Conservation (phyloP, 2,329 filamentous ascomycete species). For the Beauveria rudraprayagi region DNA sequence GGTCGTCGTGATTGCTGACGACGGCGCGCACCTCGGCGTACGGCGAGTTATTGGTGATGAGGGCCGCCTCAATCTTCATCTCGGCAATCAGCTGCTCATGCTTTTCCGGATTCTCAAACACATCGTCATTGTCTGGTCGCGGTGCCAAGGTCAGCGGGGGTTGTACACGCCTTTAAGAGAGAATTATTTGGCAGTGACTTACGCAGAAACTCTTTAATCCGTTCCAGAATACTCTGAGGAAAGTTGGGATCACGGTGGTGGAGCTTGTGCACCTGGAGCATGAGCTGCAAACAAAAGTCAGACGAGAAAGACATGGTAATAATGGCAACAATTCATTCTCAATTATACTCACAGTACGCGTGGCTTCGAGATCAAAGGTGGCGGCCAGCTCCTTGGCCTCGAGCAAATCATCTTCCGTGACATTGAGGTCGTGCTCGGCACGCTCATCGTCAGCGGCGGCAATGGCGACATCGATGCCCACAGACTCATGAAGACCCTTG, state of each 20-base stretch:
- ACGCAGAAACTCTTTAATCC: slow-evolving; percentile 19
- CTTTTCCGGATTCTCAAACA: slow-evolving; percentile 32
- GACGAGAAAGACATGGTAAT: background rate
- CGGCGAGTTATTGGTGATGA: slow-evolving; percentile 23
- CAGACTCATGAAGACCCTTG: background rate
- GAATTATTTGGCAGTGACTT: background rate
- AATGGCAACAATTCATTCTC: background rate
- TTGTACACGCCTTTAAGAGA: too few species aligned
- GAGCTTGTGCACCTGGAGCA: slow-evolving; percentile 19
- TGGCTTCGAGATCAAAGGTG: slow-evolving; percentile 21
- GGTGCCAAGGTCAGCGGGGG: background rate
- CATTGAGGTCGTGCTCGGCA: slow-evolving; percentile 19
- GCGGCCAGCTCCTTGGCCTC: slow-evolving; percentile 24
- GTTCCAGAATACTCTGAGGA: slow-evolving; percentile 17
- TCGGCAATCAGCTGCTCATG: slow-evolving; percentile 25
- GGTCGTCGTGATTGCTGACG: slow-evolving; percentile 30
- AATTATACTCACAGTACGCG: slow-evolving; percentile 12
- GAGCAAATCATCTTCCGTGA: slow-evolving; percentile 25
- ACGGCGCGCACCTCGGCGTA: slow-evolving; percentile 30
- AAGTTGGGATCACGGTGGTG: slow-evolving; percentile 22
- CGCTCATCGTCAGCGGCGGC: background rate
- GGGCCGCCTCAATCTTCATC: slow-evolving; percentile 25
- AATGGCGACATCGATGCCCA: background rate
- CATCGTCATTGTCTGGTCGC: slow-evolving; percentile 15
- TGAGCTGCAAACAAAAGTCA: slow-evolving; percentile 13